phyloP scores from a whole-genome alignment of 2,329 filamentous ascomycete species.

The Diplodia sapinea region DNA sequence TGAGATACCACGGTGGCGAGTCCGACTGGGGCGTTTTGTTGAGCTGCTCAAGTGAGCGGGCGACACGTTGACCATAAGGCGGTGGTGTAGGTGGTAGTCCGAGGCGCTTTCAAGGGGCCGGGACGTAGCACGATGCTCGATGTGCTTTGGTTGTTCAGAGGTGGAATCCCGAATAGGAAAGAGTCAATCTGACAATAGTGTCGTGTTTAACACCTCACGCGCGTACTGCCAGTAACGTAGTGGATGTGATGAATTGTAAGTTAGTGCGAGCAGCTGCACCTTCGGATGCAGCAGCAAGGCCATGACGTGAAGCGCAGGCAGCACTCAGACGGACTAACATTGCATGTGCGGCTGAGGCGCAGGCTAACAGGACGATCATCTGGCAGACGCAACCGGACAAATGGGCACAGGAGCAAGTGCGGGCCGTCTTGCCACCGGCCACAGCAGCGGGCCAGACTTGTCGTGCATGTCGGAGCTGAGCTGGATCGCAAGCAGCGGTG shows the following conservation, averaged over 20 bases:
- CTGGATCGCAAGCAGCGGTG: background rate
- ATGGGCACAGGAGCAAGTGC: slow-evolving; percentile 17
- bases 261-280: background rate
- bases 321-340: background rate
- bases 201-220: background rate
- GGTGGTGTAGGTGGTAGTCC: background rate
- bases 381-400: slow-evolving; percentile 13
- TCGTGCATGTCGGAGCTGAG: slow-evolving; percentile 7
- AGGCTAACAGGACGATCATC: slow-evolving; percentile 5
- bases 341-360: slow-evolving; percentile 28
- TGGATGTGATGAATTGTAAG: background rate
- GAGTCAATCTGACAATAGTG: too few species aligned
- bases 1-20: background rate
- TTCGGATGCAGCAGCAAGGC: background rate
- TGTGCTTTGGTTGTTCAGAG: slow-evolving; percentile 2
- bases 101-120: background rate
- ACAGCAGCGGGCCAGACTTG: background rate
- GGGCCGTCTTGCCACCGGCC: slow-evolving; percentile 20
- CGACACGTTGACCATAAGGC: background rate
- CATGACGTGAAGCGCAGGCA: background rate
- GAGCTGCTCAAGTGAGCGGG: background rate
- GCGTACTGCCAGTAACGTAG: background rate
- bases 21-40: background rate
- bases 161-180: background rate
- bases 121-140: background rate